Conservation (phyloP, 1,284 basidiomycete genomes). For the Leccinum griseonigrum region DNA sequence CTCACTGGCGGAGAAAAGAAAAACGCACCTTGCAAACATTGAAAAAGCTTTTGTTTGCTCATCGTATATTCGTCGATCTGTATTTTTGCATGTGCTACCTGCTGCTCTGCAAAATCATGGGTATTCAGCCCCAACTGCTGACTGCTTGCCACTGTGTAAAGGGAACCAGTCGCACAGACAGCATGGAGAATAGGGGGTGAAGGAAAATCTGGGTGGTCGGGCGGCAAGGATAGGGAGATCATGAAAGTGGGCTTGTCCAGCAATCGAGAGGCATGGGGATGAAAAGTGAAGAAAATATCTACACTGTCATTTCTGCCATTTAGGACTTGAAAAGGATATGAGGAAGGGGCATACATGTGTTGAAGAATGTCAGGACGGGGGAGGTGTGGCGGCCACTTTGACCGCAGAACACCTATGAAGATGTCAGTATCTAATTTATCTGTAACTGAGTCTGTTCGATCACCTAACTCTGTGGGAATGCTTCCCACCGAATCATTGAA, state of each 20-base stretch:
- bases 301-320: constrained; percentile 41
- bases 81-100: constrained; percentile 56
- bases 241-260: constrained; percentile 67
- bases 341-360: constrained; percentile 51
- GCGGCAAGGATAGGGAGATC: constrained; percentile 58
- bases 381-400: constrained; percentile 62
- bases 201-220: constrained; percentile 71
- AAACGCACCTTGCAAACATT: constrained; percentile 57
- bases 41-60: constrained; percentile 55
- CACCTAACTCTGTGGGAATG: constrained; percentile 8
- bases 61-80: constrained; percentile 48
- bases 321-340: background rate
- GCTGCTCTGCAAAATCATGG: constrained; percentile 56
- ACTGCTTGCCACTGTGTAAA: constrained; percentile 60
- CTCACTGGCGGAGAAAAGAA: background rate
- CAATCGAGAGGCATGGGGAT: constrained; percentile 64
- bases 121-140: constrained; percentile 4
- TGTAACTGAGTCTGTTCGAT: background rate
- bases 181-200: constrained; percentile 65
- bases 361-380: constrained; percentile 58
- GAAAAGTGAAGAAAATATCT: constrained; percentile 70
- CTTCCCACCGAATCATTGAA: background rate
- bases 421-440: constrained; percentile 1
- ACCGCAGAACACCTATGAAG: constrained; percentile 39
- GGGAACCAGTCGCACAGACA: constrained; percentile 71